Percentiles rank a stretch among this genome's conserved stretches.
Evolutionary conservation across 2,329 filamentous ascomycete species (phyloP).

Genomic region (Tolypocladium amazonense): DNA sequence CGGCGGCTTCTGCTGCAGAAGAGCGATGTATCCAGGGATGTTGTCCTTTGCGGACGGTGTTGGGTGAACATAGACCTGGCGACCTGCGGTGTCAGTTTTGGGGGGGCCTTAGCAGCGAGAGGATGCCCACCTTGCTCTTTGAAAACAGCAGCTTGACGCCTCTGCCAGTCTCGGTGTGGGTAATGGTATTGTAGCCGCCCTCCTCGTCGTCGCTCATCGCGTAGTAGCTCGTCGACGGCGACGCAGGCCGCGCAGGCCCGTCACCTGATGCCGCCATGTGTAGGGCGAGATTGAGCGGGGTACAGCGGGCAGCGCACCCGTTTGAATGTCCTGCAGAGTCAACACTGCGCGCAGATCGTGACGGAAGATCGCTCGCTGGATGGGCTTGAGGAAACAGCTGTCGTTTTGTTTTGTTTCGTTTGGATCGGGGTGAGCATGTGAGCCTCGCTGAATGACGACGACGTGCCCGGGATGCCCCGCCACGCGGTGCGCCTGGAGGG

Average conservation of each 20-base stretch:
- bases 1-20: conserved; percentile 75
- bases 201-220: conserved; percentile 95
- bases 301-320: neutral
- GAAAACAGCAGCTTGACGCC: conserved; percentile 92
- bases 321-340: neutral
- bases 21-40: conserved; percentile 83
- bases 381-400: neutral
- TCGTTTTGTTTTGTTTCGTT: neutral
- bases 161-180: conserved; percentile 62
- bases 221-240: conserved; percentile 14
- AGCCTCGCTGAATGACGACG: neutral
- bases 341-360: neutral
- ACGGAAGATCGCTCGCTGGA: neutral
- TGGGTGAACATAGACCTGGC: conserved; percentile 87
- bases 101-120: neutral
- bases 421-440: neutral
- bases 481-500: neutral
- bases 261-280: neutral
- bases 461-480: neutral
- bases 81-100: conserved; percentile 3
- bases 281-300: neutral
- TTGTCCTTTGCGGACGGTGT: conserved; percentile 92
- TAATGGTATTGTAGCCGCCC: conserved; percentile 88
- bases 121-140: conserved; percentile 76
- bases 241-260: conserved; percentile 2